Conservation (phyloP, 345 rosid genomes). For the Syzygium aqueum region DNA sequence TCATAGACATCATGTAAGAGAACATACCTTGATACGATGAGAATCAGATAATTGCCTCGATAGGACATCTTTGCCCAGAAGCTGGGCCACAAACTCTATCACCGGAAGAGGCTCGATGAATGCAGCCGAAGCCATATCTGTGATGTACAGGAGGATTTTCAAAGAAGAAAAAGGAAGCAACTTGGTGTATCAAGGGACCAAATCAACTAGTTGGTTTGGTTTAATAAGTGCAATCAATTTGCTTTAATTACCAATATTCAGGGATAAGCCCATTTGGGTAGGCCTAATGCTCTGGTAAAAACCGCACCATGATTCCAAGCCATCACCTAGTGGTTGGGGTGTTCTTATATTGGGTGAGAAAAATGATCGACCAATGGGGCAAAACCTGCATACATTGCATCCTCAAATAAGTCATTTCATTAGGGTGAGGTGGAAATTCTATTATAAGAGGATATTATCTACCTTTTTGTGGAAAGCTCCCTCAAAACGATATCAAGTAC, state of each 20-base stretch:
- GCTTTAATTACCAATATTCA: slow-evolving; percentile 66
- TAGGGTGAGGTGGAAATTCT: not conserved
- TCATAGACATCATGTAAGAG: not conserved
- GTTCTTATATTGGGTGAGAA: slow-evolving; percentile 77
- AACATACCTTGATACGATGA: slow-evolving; percentile 79
- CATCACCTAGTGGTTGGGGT: slow-evolving; percentile 85
- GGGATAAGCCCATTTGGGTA: slow-evolving; percentile 94
- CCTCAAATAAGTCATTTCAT: not conserved
- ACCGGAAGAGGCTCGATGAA: slow-evolving; percentile 98
- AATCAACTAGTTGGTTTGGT: not conserved
- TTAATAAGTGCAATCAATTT: not conserved
- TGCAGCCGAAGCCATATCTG: slow-evolving; percentile 98
- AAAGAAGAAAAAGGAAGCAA: not conserved
- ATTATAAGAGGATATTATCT: not conserved
- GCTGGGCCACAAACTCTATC: slow-evolving; percentile 87
- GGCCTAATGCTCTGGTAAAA: slow-evolving; percentile 97
- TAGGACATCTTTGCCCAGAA: slow-evolving; percentile 70
- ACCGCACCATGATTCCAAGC: slow-evolving; percentile 98
- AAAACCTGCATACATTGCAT: slow-evolving; percentile 34
- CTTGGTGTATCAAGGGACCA: not conserved
- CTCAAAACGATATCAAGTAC: slow-evolving; percentile 89
- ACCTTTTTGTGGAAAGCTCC: slow-evolving; percentile 81
- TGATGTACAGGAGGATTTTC: not conserved
- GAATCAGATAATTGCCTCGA: slow-evolving; percentile 82
- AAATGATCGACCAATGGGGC: slow-evolving; percentile 86